Evolutionary conservation across 257 asterid species (phyloP).

Genomic region (Primulina tabacum): DNA sequence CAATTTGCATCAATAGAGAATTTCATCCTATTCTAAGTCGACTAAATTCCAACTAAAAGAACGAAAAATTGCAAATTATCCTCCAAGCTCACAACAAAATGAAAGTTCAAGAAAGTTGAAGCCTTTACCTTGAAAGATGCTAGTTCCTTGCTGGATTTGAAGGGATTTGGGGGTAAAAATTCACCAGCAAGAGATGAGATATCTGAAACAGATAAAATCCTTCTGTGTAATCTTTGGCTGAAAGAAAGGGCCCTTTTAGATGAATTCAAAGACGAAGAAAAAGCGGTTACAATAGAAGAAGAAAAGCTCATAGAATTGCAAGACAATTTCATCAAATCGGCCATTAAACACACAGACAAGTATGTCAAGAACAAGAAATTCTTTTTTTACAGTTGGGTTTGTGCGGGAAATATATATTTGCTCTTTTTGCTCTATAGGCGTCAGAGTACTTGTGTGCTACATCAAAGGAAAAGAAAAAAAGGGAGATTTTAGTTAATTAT

Average conservation of each 20-base stretch:
- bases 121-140: constrained; percentile 55
- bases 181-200: constrained; percentile 32
- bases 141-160: constrained; percentile 43
- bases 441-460: neutral
- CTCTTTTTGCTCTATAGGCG: neutral
- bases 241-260: constrained; percentile 38
- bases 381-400: neutral
- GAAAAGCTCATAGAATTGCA: constrained; percentile 48
- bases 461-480: constrained; percentile 8
- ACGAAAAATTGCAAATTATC: neutral
- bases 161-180: constrained; percentile 41
- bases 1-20: neutral
- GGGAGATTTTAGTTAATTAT: neutral
- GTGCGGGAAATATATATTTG: neutral
- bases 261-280: constrained; percentile 47
- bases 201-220: constrained; percentile 41
- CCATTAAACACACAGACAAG: constrained; percentile 43
- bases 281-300: constrained; percentile 46
- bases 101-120: constrained; percentile 18
- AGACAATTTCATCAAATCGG: constrained; percentile 50
- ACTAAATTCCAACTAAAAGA: neutral
- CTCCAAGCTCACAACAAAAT: constrained; percentile 12
- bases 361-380: neutral
- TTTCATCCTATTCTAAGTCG: neutral
- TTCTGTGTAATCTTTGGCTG: constrained; percentile 35